phyloP scores from a whole-genome alignment of 2,329 filamentous ascomycete genomes.

The Neofusicoccum ribis region DNA sequence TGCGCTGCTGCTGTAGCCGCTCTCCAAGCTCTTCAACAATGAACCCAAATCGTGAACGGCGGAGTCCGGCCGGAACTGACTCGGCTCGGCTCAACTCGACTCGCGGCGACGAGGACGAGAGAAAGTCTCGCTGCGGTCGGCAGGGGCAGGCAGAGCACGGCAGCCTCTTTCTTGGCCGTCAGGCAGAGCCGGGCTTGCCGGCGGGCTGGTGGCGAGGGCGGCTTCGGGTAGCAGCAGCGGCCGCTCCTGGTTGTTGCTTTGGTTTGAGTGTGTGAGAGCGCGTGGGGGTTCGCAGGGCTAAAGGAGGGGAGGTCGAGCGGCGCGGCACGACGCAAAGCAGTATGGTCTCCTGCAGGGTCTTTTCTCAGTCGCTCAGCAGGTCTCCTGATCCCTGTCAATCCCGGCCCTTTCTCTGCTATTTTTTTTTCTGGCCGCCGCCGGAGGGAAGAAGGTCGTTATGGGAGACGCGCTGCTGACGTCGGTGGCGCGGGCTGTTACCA shows the following conservation, averaged over 20 bases:
- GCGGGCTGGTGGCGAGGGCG: neutral
- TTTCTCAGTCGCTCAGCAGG: constrained; percentile 14
- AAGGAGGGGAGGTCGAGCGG: neutral
- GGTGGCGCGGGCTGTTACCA: constrained; percentile 2
- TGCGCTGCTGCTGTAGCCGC: neutral
- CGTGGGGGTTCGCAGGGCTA: constrained; percentile 14
- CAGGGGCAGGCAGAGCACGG: neutral
- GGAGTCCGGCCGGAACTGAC: neutral
- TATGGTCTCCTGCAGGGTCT: constrained; percentile 10
- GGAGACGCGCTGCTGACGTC: constrained; percentile 7
- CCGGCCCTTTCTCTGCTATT: constrained; percentile 2
- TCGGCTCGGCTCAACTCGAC: neutral
- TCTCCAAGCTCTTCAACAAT: constrained; percentile 8
- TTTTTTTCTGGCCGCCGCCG: constrained; percentile 1
- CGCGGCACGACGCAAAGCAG: constrained; percentile 4
- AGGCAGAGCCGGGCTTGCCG: constrained; percentile 2
- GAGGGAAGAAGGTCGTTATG: neutral
- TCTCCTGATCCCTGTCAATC: constrained; percentile 15
- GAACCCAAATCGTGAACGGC: neutral
- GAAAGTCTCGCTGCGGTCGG: neutral
- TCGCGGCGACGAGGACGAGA: neutral
- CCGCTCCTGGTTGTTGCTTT: neutral
- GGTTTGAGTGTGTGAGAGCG: neutral
- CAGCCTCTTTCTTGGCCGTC: neutral
- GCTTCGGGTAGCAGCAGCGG: neutral